Base-by-base conservation (phyloP, 805 yeast species). In the Saccharomycopsis selenospora region DNA sequence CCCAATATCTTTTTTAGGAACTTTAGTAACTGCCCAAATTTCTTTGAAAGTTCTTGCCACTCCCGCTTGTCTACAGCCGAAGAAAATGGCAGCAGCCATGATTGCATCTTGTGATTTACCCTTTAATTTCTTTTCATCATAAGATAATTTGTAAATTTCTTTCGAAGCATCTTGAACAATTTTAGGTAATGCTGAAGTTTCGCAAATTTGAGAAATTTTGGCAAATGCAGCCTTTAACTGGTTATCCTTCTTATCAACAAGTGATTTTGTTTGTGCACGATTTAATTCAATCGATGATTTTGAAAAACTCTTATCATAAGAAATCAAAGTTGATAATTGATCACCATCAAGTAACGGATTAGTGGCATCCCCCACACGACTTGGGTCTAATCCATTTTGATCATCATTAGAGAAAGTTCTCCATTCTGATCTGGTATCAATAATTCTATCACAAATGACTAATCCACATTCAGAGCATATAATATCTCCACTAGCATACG, bases 361-460 rank as follows among this genome's bases (percentile, higher is more conserved):
- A 14, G 89, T 82, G 3, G 97, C 97, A 62, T 90, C 97, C 66
- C 99, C 99, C 55, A 91, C 99, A 85, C 99, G 98, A 56, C 93
- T 82, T 3, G 99, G 99, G 64, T 91, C 99, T 65, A 89, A 97
- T 59, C 95, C 95, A 58, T 91, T 93, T 65, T 91, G 98, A 65
- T 91, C 99, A 64, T 91, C 99, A 62, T 93, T 93, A 51, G 95
- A 83, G 65, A 91, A 91, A 2, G 99, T 93, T 71, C 99, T 85
- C 99, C 99, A 91, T 71, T 91, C 99, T 1, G 96, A 87, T 57
- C 98, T 75, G 3, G 95, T 90, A 61, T 91, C 99, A 26, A 91
- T 96, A 45, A 91, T 82, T 55, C 90, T 75, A 62, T 89, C 95
- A 57, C 95, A 86, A 22, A 93, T 75, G 1, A 91, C 98, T 50